Conservation (phyloP, 1,139 yeast genomes). For the Zygosaccharomyces sapae region DNA sequence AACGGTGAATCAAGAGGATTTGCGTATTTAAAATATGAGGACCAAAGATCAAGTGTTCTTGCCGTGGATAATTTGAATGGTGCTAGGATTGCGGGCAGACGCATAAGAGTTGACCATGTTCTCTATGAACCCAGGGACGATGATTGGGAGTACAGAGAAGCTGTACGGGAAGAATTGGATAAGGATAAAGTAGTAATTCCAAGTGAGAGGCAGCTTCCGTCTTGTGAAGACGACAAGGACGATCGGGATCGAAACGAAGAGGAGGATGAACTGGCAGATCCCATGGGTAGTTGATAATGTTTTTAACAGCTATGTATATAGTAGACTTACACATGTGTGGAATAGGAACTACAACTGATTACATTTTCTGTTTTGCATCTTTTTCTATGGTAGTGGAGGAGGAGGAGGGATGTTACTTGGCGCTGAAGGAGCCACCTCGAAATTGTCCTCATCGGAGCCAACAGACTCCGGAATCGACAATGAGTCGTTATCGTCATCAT, state of each 20-base stretch:
- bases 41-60: constrained; percentile 71
- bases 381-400: constrained; percentile 29
- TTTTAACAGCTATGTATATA: constrained; percentile 3
- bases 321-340: background rate
- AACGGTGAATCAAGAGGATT: constrained; percentile 72
- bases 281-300: constrained; percentile 13
- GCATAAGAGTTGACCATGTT: constrained; percentile 72
- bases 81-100: constrained; percentile 52
- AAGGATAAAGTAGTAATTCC: constrained; percentile 21
- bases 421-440: constrained; percentile 18
- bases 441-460: constrained; percentile 32
- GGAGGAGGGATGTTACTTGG: constrained; percentile 31
- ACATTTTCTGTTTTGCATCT: background rate
- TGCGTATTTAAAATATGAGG: constrained; percentile 79
- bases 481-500: constrained; percentile 31
- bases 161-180: constrained; percentile 25
- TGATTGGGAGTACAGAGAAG: constrained; percentile 40
- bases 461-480: constrained; percentile 39
- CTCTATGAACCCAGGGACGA: constrained; percentile 53
- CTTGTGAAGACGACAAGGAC: constrained; percentile 1
- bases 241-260: background rate
- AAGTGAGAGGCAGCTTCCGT: constrained; percentile 1
- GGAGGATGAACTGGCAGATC: constrained; percentile 20
- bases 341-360: background rate
- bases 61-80: constrained; percentile 92